A percentile compares a stretch with the other conserved stretches of the same genome.
phyloP scores from a whole-genome alignment of 805 yeast species.

The Candida suzukii region DNA sequence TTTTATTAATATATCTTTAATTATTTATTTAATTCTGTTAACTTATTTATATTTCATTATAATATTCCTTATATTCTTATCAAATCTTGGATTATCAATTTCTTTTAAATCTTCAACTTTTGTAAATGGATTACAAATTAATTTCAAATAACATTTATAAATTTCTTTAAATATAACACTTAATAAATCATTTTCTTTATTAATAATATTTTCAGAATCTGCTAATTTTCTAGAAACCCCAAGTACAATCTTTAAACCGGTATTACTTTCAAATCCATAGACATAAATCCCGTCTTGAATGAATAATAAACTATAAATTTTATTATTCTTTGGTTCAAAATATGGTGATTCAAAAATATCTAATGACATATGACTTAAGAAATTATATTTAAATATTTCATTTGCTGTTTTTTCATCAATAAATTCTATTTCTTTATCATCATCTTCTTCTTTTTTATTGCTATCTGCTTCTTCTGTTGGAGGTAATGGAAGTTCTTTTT shows the following conservation, averaged over 20 bases:
- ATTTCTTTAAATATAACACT: constrained; percentile 31
- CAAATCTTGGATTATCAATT: constrained; percentile 25
- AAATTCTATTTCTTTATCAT: constrained; percentile 7
- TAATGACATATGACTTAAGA: constrained; percentile 68
- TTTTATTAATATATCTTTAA: not conserved
- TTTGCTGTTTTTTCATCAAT: constrained; percentile 29
- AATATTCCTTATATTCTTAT: constrained; percentile 16
- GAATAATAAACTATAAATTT: constrained; percentile 43
- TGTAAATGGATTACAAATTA: constrained; percentile 61
- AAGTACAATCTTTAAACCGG: constrained; percentile 58
- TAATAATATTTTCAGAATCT: constrained; percentile 10
- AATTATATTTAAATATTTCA: constrained; percentile 53
- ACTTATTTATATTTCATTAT: constrained; percentile 11
- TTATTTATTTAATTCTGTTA: constrained; percentile 8
- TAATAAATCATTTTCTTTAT: constrained; percentile 6
- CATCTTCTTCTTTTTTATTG: not conserved
- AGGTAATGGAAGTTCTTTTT: not conserved
- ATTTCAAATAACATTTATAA: constrained; percentile 46
- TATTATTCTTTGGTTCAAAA: constrained; percentile 31
- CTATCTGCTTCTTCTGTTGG: constrained; percentile 6
- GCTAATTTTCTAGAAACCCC: constrained; percentile 38
- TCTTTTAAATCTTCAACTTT: constrained; percentile 22
- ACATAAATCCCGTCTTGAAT: constrained; percentile 62
- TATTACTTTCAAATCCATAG: constrained; percentile 62
- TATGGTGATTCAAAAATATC: constrained; percentile 56